These are phyloP conservation scores for Cordyceps javanica DNA, from an alignment of 2,329 filamentous ascomycete genomes.

Conservation along the genomic window DNA sequence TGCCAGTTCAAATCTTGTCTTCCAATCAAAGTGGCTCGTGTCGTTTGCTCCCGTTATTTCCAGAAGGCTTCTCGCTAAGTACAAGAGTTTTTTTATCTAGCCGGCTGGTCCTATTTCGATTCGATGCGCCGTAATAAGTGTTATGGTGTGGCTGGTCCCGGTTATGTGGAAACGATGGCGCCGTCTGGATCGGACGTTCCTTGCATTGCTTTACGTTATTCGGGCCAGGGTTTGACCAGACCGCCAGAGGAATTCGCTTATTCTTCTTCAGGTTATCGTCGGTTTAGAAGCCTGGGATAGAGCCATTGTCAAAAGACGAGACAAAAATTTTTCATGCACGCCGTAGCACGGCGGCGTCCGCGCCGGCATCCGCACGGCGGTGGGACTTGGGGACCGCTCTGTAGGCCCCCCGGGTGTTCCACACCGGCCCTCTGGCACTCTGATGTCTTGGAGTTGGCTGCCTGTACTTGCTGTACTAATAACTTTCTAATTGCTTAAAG, in stretches of 20 bases:
- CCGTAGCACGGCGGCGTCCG: neutral
- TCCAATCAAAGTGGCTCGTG: neutral
- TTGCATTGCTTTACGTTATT: neutral
- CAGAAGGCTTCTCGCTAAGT: neutral
- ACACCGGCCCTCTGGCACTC: neutral
- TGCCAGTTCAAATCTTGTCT: neutral
- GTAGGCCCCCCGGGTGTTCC: no score
- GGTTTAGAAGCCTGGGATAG: neutral
- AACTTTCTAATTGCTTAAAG: no score
- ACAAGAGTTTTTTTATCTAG: neutral
- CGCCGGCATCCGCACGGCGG: neutral
- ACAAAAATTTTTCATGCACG: neutral
- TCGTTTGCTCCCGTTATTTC: neutral
- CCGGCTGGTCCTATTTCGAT: neutral
- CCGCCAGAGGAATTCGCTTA: neutral
- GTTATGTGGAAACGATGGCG: conserved; percentile 5
- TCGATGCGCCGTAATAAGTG: neutral
- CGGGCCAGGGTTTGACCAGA: neutral
- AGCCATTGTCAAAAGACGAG: neutral
- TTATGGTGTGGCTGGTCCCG: neutral
- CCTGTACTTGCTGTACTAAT: no score
- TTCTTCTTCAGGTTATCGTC: neutral
- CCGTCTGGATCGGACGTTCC: neutral
- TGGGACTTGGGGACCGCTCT: neutral
- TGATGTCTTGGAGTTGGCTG: no score